Conservation (phyloP, 331 rosid species). For the Acacia concinna region DNA sequence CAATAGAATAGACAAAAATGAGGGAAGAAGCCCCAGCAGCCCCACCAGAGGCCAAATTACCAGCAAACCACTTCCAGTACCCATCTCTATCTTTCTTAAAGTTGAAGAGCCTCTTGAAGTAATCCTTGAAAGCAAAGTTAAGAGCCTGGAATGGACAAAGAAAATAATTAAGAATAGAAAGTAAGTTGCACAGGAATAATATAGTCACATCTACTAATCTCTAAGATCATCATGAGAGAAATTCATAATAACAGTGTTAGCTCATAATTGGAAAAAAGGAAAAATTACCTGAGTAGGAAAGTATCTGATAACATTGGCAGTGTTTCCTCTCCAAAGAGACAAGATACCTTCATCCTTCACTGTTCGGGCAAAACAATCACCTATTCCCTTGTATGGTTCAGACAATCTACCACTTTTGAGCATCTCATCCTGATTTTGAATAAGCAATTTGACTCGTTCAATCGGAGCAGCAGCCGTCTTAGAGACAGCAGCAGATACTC, state of each 20-base stretch:
- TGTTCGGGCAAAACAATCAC: constrained; percentile 84
- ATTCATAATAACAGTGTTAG: neutral
- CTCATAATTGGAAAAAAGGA: neutral
- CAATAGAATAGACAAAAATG: constrained; percentile 78
- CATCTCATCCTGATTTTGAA: constrained; percentile 95
- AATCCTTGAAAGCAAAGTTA: constrained; percentile 94
- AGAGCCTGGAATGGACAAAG: constrained; percentile 60
- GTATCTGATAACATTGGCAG: constrained; percentile 91
- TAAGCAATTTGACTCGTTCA: constrained; percentile 79
- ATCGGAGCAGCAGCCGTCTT: constrained; percentile 96
- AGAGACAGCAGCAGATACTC: constrained; percentile 93
- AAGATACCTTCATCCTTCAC: constrained; percentile 80
- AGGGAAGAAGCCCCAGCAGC: constrained; percentile 94
- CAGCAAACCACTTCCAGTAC: constrained; percentile 99
- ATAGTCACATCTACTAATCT: neutral
- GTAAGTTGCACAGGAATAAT: neutral
- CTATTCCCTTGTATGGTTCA: constrained; percentile 84
- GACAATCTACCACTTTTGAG: constrained; percentile 75
- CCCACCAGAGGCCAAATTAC: constrained; percentile 93
- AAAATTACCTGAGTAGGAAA: constrained; percentile 87
- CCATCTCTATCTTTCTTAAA: constrained; percentile 90
- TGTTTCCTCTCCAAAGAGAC: constrained; percentile 90
- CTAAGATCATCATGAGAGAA: neutral
- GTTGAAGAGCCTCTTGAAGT: constrained; percentile 90
- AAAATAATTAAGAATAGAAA: neutral